Evolutionary conservation across 108 stramenopile species (phyloP), one percentile per base, ranked within the genome.

Genomic region (Epithemia pelagica): DNA sequence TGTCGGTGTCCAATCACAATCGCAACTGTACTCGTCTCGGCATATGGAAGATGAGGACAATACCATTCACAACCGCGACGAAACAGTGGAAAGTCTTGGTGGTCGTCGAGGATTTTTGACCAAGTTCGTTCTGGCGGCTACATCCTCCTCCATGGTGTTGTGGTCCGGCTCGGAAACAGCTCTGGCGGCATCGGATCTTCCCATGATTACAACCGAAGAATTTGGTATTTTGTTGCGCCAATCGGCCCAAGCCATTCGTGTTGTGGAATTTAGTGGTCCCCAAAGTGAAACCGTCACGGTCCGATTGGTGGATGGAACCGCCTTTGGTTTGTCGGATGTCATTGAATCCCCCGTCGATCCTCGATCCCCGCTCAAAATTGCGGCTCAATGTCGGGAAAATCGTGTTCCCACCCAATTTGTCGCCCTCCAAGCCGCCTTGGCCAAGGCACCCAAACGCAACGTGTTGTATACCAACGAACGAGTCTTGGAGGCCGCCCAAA

Each of bases 221-320:
- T 92, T 92, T 65, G 74, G 74, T 33, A 65, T 72, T 52, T 82
- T 92, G 28, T 70, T 92, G 5, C 66, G 76, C 55, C 78, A 83
- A 64, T 83, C 84, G 5, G 78, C 86, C 55, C 74, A 77, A 63
- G 80, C 83, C 27, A 78, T 92, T 59, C 31, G 74, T 30, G 2
- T 67, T 8, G 91, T 92, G 5, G 86, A 89, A 74, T 89, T 92
- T 67, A 76, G 82, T 10, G 91, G 91, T 5, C 74, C 83, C 62
- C 81, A 80, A 54, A 63, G 66, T 27, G 91, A 92, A 77, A 85
- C 74, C 1, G 81, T 86, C 24, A 64, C 74, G n/a, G 91, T 92
- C 10, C 73, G 59, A 55, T 68, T 92, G 27, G 70, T 88, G 25
- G 91, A 92, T 67, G 88, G 88, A 1, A 92, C 91, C 7, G 62